Percentiles rank a stretch among this genome's conserved stretches.
Conservation (phyloP, 75 land plant genomes). For the Sequoiadendron giganteum region DNA sequence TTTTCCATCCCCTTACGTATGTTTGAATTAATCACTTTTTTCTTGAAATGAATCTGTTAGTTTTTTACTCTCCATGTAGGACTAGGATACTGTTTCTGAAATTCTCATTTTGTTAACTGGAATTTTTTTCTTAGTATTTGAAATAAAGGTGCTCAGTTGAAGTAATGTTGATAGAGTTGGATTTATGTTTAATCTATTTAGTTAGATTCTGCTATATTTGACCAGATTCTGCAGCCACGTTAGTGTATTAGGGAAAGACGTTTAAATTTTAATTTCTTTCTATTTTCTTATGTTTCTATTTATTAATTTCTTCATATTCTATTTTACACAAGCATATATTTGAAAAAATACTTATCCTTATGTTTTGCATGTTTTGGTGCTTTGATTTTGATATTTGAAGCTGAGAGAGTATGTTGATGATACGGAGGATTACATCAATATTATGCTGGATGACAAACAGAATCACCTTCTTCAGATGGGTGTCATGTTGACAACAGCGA, state of each 20-base stretch:
- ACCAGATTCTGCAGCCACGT: not conserved
- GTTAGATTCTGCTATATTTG: no score
- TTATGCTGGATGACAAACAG: constrained; percentile 89
- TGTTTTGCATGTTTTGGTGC: not conserved
- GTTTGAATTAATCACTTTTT: not conserved
- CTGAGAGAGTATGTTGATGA: constrained; percentile 85
- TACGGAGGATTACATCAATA: constrained; percentile 93
- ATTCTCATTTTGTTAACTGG: not conserved
- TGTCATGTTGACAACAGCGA: constrained; percentile 72
- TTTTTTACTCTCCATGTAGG: no score
- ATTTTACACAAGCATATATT: not conserved
- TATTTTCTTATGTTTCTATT: not conserved
- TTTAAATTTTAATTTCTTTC: not conserved
- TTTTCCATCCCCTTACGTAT: no score
- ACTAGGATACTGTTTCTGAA: not conserved
- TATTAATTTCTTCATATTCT: not conserved
- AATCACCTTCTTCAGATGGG: constrained; percentile 85
- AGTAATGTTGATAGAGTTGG: not conserved
- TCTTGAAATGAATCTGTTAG: not conserved
- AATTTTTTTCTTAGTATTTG: not conserved
- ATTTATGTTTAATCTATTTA: not conserved
- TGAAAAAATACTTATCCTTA: not conserved
- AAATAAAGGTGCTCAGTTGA: not conserved
- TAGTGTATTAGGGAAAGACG: not conserved
- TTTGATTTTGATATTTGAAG: constrained; percentile 19